A percentile compares a stretch with the other conserved stretches of the same genome.
Conservation (phyloP, 306 rosid genomes). For the Fagus sylvatica region DNA sequence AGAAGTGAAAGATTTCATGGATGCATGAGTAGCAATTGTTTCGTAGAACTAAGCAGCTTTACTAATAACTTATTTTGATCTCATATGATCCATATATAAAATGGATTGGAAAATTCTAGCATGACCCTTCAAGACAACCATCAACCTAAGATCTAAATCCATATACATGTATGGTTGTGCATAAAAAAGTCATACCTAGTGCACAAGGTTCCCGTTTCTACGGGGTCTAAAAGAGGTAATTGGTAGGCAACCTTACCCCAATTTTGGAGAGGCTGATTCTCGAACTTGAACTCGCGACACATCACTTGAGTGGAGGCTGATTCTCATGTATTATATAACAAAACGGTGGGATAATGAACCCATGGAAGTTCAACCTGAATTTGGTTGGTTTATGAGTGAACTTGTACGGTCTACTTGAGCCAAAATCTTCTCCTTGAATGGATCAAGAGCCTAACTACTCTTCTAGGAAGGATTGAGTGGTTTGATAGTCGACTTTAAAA, state of each 20-base stretch:
- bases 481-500: neutral
- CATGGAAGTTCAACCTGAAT: neutral
- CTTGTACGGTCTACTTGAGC: neutral
- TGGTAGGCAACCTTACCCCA: too few relatives aligned
- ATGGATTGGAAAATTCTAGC: neutral
- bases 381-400: neutral
- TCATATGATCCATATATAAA: neutral
- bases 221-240: too few relatives aligned
- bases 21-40: neutral
- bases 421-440: neutral
- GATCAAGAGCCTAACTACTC: neutral
- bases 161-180: neutral
- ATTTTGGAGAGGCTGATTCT: too few relatives aligned
- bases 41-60: neutral
- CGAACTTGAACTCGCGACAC: too few relatives aligned
- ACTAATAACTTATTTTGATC: neutral
- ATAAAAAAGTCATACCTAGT: too few relatives aligned
- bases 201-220: too few relatives aligned
- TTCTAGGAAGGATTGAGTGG: neutral
- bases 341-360: neutral
- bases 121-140: neutral
- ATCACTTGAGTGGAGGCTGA: too few relatives aligned
- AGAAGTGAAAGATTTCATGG: neutral
- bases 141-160: neutral
- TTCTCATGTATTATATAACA: neutral